These are phyloP conservation scores for Cocos nucifera DNA, from an alignment of 176 grass and related monocot genomes.

Conservation along the genomic window DNA sequence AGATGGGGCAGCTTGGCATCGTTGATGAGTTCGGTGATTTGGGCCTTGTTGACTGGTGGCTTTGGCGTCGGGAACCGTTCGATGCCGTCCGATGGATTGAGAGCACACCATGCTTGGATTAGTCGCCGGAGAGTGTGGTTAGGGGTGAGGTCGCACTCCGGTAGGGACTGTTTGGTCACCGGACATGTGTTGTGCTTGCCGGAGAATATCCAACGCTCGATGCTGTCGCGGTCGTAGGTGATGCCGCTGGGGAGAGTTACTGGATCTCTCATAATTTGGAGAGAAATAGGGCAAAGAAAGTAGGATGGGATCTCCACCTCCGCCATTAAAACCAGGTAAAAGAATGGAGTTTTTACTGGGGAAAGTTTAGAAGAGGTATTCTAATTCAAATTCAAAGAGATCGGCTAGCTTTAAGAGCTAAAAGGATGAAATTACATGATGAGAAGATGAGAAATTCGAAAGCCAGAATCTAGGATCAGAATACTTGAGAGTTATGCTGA, in stretches of 20 bases:
- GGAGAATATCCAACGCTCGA: not conserved
- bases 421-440: too few species aligned
- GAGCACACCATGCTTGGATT: not conserved
- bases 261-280: not conserved
- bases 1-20: not conserved
- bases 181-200: not conserved
- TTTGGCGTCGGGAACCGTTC: not conserved
- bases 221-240: not conserved
- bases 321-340: too few species aligned
- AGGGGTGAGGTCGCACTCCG: not conserved
- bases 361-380: too few species aligned
- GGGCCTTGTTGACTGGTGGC: not conserved
- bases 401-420: too few species aligned
- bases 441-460: too few species aligned
- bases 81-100: not conserved
- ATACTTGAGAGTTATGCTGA: too few species aligned
- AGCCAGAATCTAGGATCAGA: too few species aligned
- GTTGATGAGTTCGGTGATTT: not conserved
- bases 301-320: not conserved
- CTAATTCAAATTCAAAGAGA: too few species aligned
- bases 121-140: not conserved
- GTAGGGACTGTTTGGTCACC: not conserved
- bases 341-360: too few species aligned
- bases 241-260: not conserved
- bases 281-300: not conserved